These are phyloP conservation scores for Neolentinus lepideus DNA, from an alignment of 1,284 basidiomycete species.

Conservation along the genomic window DNA sequence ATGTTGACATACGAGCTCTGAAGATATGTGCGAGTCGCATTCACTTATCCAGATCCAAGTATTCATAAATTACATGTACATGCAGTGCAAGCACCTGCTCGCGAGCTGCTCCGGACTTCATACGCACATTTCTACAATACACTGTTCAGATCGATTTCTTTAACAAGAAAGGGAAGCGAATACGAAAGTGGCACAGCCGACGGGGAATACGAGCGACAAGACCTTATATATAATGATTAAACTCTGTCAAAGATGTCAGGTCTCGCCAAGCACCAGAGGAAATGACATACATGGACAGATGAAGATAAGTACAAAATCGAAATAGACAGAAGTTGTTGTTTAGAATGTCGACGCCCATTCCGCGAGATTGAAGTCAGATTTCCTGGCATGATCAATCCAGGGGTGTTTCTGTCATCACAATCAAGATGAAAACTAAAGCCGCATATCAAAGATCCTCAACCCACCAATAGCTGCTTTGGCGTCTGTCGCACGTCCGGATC, in stretches of 20 bases:
- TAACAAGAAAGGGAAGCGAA: background rate
- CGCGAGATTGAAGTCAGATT: constrained; percentile 48
- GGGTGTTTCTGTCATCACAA: constrained; percentile 37
- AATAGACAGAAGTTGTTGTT: constrained; percentile 7
- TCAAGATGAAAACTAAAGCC: constrained; percentile 4
- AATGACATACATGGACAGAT: background rate
- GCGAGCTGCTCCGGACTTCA: background rate
- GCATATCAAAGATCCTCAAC: constrained; percentile 18
- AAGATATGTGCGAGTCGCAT: too few species aligned
- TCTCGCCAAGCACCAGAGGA: background rate
- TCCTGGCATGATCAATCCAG: constrained; percentile 48
- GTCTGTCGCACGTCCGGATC: constrained; percentile 72
- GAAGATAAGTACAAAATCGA: background rate
- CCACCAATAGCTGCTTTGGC: constrained; percentile 76
- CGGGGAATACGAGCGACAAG: background rate
- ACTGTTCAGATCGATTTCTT: background rate
- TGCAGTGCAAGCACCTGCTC: background rate
- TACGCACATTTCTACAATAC: background rate
- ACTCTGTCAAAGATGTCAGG: background rate
- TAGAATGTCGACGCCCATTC: constrained; percentile 59
- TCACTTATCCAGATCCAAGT: background rate
- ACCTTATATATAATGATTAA: background rate
- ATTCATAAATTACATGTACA: background rate
- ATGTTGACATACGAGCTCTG: too few species aligned
- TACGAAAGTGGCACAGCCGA: background rate